These are phyloP conservation scores for Boeremia exigua DNA, from an alignment of 2,329 filamentous ascomycete genomes.

Conservation along the genomic window DNA sequence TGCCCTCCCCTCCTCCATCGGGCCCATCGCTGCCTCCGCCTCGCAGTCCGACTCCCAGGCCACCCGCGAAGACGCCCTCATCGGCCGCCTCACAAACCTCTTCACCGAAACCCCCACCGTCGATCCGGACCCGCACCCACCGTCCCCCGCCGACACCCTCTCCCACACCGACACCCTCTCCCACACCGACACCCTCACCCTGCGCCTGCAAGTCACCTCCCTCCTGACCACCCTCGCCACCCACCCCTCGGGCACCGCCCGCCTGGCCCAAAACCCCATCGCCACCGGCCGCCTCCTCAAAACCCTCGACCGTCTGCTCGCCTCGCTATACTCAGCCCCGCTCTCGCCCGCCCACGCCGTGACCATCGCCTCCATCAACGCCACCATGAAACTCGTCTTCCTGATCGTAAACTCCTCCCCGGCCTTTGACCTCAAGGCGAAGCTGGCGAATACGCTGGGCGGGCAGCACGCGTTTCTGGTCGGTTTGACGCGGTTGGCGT, in stretches of 20 bases:
- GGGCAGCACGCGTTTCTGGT: conserved; percentile 84
- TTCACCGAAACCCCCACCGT: conserved; percentile 62
- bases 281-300: conserved; percentile 77
- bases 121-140: conserved; percentile 24
- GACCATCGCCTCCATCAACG: conserved; percentile 62
- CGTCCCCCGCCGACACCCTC: not conserved
- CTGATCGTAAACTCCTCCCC: conserved; percentile 67
- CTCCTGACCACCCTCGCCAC: conserved; percentile 65
- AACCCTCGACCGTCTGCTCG: conserved; percentile 75
- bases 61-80: conserved; percentile 54
- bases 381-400: conserved; percentile 66
- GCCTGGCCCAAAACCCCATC: conserved; percentile 71
- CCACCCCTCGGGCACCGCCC: conserved; percentile 63
- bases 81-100: conserved; percentile 68
- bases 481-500: conserved; percentile 81
- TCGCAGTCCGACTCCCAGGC: conserved; percentile 40
- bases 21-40: conserved; percentile 64
- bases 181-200: conserved; percentile 51
- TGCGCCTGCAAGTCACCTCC: conserved; percentile 54
- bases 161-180: conserved; percentile 46
- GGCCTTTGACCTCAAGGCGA: conserved; percentile 70
- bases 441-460: conserved; percentile 72
- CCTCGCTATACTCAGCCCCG: conserved; percentile 58
- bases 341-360: conserved; percentile 45
- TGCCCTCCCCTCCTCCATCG: conserved; percentile 67